phyloP scores from a whole-genome alignment of 768 basidiomycete species.

The Trametes elegans region DNA sequence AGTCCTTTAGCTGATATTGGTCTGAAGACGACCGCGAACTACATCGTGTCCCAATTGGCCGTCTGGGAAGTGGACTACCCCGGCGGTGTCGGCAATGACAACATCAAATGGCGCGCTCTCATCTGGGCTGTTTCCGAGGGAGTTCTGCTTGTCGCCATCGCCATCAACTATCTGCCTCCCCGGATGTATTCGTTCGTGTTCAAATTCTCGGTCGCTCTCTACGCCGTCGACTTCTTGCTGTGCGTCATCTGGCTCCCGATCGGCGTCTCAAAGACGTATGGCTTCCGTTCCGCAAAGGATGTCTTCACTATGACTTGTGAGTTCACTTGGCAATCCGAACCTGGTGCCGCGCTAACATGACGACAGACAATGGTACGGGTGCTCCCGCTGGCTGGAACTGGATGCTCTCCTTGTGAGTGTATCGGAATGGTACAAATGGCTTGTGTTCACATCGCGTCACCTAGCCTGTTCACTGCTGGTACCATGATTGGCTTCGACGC shows the following conservation, averaged over 20 bases:
- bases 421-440: no score
- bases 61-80: constrained; percentile 84
- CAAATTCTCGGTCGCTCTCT: constrained; percentile 67
- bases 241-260: constrained; percentile 93
- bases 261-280: constrained; percentile 85
- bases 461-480: constrained; percentile 81
- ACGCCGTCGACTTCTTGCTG: constrained; percentile 85
- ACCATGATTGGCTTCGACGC: constrained; percentile 86
- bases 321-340: constrained; percentile 22
- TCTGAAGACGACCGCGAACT: constrained; percentile 79
- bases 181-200: constrained; percentile 72
- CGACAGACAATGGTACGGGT: constrained; percentile 84
- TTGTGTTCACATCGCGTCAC: neutral
- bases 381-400: constrained; percentile 90
- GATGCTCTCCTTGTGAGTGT: constrained; percentile 76
- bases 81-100: constrained; percentile 66
- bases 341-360: neutral
- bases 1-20: neutral
- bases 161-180: constrained; percentile 85
- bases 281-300: constrained; percentile 79
- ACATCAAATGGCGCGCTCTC: constrained; percentile 83
- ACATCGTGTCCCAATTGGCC: constrained; percentile 78
- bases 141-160: constrained; percentile 66
- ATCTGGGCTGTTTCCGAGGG: constrained; percentile 82
- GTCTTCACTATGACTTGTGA: constrained; percentile 80